Conservation (phyloP, 2,329 filamentous ascomycete genomes). For the Trichoderma asperellum region DNA sequence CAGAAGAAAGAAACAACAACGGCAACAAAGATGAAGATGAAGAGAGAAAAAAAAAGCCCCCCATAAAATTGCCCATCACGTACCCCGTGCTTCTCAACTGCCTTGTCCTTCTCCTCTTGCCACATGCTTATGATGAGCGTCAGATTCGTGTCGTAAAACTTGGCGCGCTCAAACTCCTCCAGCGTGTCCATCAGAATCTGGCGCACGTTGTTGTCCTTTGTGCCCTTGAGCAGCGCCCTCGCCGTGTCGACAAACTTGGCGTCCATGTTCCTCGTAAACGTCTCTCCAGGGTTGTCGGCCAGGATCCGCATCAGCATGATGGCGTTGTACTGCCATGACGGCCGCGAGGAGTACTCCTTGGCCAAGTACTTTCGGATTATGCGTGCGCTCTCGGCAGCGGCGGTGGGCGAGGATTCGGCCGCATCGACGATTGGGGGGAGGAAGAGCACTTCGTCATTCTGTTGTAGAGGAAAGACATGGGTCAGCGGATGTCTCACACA, state of each 20-base stretch:
- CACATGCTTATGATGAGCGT: conserved; percentile 79
- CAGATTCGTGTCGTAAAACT: conserved; percentile 74
- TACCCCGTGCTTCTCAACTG: conserved; percentile 56
- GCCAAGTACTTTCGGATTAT: conserved; percentile 82
- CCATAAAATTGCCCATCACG: conserved; percentile 35
- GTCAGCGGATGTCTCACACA: not conserved
- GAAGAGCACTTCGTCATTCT: conserved; percentile 89
- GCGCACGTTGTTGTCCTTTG: conserved; percentile 74
- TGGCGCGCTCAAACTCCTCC: conserved; percentile 73
- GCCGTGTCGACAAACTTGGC: conserved; percentile 77
- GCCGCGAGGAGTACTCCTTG: conserved; percentile 66
- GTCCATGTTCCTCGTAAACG: conserved; percentile 90
- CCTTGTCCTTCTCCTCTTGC: conserved; percentile 79
- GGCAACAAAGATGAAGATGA: not conserved
- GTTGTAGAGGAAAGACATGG: conserved; percentile 18
- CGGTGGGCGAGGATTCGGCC: conserved; percentile 87
- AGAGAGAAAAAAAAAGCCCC: not conserved
- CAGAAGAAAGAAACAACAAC: no score
- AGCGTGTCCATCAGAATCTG: conserved; percentile 88
- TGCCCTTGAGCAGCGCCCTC: conserved; percentile 73
- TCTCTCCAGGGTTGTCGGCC: conserved; percentile 84
- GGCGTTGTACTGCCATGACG: conserved; percentile 89
- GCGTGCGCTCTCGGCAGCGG: conserved; percentile 78
- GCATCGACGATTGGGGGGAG: conserved; percentile 92
- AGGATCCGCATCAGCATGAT: conserved; percentile 95